These are phyloP conservation scores for Parascedosporium putredinis DNA, from an alignment of 2,329 filamentous ascomycete species.

Conservation along the genomic window DNA sequence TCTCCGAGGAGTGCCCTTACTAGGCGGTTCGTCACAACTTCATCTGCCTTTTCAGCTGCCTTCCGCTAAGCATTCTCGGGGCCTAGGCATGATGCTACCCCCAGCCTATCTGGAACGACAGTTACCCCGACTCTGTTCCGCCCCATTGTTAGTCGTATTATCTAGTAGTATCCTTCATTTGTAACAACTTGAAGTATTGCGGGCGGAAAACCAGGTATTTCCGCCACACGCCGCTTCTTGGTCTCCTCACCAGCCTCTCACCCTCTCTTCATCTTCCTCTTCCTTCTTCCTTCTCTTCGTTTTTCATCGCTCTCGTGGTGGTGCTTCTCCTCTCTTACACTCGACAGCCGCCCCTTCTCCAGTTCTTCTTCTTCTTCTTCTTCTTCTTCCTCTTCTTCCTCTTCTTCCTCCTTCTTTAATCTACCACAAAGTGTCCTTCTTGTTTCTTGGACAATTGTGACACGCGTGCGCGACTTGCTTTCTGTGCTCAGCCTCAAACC, in stretches of 20 bases:
- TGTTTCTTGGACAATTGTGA: too few relatives aligned
- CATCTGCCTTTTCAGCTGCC: background rate
- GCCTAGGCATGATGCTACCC: slow-evolving; percentile 1
- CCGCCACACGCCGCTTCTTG: background rate
- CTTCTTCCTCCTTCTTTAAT: too few relatives aligned
- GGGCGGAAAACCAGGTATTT: background rate
- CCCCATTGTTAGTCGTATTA: background rate
- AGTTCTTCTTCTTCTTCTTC: background rate
- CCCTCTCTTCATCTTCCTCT: background rate
- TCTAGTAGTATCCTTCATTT: slow-evolving; percentile 2
- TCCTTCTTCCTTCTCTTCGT: background rate
- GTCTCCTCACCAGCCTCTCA: background rate
- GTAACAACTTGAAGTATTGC: background rate
- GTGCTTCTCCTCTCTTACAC: too few relatives aligned
- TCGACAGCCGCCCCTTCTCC: slow-evolving; percentile 1
- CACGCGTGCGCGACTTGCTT: background rate
- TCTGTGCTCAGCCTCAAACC: background rate
- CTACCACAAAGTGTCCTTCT: too few relatives aligned
- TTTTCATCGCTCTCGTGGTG: too few relatives aligned
- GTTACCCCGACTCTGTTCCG: slow-evolving; percentile 1
- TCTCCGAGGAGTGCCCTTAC: too few relatives aligned
- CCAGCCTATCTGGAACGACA: background rate
- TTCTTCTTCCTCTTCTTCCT: background rate
- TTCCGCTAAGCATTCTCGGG: background rate
- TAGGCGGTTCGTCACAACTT: too few relatives aligned